phyloP scores from a whole-genome alignment of 305 asterid species.

The Fraxinus sp. region DNA sequence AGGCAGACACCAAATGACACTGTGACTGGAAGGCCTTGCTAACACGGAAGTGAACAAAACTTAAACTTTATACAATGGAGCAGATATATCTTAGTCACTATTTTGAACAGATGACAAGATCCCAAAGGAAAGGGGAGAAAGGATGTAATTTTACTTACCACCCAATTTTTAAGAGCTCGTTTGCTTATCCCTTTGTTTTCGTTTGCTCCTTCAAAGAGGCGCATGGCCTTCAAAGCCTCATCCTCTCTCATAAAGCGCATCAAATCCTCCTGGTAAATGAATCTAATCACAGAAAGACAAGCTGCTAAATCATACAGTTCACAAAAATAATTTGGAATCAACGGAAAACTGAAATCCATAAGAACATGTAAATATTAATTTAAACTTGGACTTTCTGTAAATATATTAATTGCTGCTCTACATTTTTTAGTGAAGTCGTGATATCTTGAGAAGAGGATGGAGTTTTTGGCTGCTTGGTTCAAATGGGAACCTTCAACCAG shows the following conservation, averaged over 20 bases:
- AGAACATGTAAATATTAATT: background rate
- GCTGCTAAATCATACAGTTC: background rate
- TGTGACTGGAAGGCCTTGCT: background rate
- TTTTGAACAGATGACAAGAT: background rate
- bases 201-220: slow-evolving; percentile 59
- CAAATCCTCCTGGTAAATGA: slow-evolving; percentile 63
- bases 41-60: background rate
- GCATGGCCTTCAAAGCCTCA: slow-evolving; percentile 59
- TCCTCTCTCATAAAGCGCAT: slow-evolving; percentile 76
- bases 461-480: background rate
- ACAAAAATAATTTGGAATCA: background rate
- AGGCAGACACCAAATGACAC: background rate
- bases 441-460: background rate
- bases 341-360: background rate
- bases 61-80: background rate
- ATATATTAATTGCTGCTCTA: background rate
- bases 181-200: slow-evolving; percentile 73
- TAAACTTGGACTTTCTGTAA: background rate
- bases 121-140: background rate
- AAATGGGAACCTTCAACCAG: background rate
- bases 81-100: background rate
- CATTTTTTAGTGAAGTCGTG: background rate
- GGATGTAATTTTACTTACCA: slow-evolving; percentile 41
- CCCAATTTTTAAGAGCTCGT: slow-evolving; percentile 73
- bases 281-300: slow-evolving; percentile 36